Conservation (phyloP, 139 green algal genomes). For the Chlorella sp. region DNA sequence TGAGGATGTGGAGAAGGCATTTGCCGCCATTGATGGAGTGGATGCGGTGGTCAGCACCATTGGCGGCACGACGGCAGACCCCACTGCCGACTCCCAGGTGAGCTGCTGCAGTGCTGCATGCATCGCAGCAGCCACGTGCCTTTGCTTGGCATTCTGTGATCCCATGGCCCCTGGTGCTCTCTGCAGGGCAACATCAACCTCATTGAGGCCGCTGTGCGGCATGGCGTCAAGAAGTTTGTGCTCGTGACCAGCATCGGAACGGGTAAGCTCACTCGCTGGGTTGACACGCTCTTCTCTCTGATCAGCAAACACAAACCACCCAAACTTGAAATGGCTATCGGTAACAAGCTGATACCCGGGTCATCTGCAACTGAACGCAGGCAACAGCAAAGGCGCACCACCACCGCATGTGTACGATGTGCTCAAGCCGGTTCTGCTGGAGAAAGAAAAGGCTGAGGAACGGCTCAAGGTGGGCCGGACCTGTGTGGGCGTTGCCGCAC, state of each 20-base stretch:
- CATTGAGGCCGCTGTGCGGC: slow-evolving; percentile 89
- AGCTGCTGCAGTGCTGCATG: neutral
- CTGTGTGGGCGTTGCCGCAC: too few species aligned
- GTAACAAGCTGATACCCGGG: too few species aligned
- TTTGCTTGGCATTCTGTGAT: too few species aligned
- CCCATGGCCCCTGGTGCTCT: neutral
- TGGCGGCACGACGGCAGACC: slow-evolving; percentile 84
- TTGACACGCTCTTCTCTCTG: too few species aligned
- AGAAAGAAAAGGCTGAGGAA: slow-evolving; percentile 98
- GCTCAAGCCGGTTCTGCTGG: slow-evolving; percentile 92
- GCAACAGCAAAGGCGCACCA: slow-evolving; percentile 73
- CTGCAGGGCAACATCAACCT: slow-evolving; percentile 96
- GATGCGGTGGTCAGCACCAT: slow-evolving; percentile 95
- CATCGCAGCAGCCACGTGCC: neutral
- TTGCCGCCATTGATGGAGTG: slow-evolving; percentile 89
- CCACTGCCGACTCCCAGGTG: slow-evolving; percentile 76
- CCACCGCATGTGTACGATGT: slow-evolving; percentile 85
- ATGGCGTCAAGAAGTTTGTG: slow-evolving; percentile 96
- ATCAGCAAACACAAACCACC: too few species aligned
- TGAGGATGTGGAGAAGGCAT: slow-evolving; percentile 78
- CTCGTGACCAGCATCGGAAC: slow-evolving; percentile 97
- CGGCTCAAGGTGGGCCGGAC: slow-evolving; percentile 72
- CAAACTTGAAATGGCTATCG: too few species aligned
- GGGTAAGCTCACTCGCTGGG: slow-evolving; percentile 55
- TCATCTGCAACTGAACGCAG: neutral